Evolutionary conservation across 2,329 filamentous ascomycete genomes (phyloP).

Genomic region (Exutisphaerella laricina): DNA sequence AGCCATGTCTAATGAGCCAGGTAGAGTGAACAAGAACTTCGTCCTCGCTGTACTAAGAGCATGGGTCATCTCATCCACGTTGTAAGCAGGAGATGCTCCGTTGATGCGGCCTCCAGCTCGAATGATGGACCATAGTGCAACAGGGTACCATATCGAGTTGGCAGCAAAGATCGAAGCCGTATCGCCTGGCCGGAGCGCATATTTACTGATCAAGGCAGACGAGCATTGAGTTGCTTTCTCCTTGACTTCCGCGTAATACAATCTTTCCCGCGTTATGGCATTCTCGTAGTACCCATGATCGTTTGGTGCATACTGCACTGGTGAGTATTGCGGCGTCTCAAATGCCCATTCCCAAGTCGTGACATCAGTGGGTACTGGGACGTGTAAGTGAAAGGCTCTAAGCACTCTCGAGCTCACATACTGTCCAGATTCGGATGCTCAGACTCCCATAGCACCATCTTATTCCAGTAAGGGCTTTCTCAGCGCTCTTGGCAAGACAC

Average conservation of each 20-base stretch:
- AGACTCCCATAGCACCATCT: conserved; percentile 30
- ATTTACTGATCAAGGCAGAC: conserved; percentile 52
- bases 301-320: conserved; percentile 34
- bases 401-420: conserved; percentile 19
- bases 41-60: conserved; percentile 53
- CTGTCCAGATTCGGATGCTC: conserved; percentile 40
- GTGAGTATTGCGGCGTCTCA: conserved; percentile 48
- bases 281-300: conserved; percentile 51
- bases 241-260: conserved; percentile 53
- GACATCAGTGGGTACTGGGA: conserved; percentile 47
- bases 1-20: conserved; percentile 49
- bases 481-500: no score
- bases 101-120: conserved; percentile 49
- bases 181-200: conserved; percentile 49
- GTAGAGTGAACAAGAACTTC: conserved; percentile 53
- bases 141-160: conserved; percentile 62
- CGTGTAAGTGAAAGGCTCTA: neutral
- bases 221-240: conserved; percentile 52
- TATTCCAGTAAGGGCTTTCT: neutral
- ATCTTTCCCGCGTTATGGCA: conserved; percentile 51
- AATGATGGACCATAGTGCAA: conserved; percentile 54
- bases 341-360: conserved; percentile 59
- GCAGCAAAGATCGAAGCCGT: conserved; percentile 55
- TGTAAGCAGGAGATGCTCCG: conserved; percentile 60
- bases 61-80: conserved; percentile 59